Percentiles rank a stretch among this genome's conserved stretches.
Conservation (phyloP, 768 basidiomycete species). For the Leccinellum rugosiceps region DNA sequence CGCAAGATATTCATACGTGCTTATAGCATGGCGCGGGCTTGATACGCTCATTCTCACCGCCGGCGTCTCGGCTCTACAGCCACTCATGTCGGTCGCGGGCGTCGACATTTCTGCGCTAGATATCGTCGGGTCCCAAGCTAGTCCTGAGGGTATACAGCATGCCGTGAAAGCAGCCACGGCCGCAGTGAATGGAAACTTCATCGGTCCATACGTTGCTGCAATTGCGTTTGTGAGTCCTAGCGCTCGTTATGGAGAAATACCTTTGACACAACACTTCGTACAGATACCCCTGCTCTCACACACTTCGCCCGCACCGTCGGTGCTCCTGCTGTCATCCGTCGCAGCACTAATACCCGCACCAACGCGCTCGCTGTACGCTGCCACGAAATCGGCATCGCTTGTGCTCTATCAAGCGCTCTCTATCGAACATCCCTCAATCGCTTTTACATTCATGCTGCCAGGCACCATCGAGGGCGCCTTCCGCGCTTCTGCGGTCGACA, state of each 20-base stretch:
- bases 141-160: constrained; percentile 53
- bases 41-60: constrained; percentile 83
- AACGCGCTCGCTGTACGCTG: constrained; percentile 78
- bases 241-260: neutral
- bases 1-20: neutral
- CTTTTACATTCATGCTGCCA: constrained; percentile 62
- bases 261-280: neutral
- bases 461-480: constrained; percentile 75
- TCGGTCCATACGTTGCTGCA: constrained; percentile 67
- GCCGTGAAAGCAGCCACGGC: constrained; percentile 54
- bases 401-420: constrained; percentile 75
- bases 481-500: constrained; percentile 76
- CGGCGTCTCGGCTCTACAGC: constrained; percentile 79
- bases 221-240: constrained; percentile 60
- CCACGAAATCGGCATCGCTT: constrained; percentile 79
- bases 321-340: constrained; percentile 76
- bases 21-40: constrained; percentile 71
- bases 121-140: constrained; percentile 37
- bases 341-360: constrained; percentile 83
- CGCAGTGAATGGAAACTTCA: constrained; percentile 62
- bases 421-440: constrained; percentile 72
- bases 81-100: constrained; percentile 70
- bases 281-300: constrained; percentile 75
- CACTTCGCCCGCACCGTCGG: constrained; percentile 63
- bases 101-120: constrained; percentile 34